Evolutionary conservation across 73 alveolate genomes (phyloP).

Genomic region (Paraurostyla sp.): DNA sequence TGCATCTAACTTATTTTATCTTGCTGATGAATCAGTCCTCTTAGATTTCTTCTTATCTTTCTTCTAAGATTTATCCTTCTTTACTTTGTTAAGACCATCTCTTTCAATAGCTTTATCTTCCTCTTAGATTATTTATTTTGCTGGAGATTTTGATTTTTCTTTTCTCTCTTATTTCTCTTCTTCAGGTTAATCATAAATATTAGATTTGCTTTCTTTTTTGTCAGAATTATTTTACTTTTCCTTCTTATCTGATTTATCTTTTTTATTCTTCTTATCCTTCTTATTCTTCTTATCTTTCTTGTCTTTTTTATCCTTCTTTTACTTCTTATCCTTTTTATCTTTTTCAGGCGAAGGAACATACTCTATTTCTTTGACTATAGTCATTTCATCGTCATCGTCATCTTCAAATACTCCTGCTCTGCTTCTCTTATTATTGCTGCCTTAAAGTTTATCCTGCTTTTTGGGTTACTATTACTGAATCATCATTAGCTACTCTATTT

Average conservation of each 20-base stretch:
- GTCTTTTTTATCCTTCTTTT: constrained; percentile 38
- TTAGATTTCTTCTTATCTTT: not conserved
- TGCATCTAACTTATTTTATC: not conserved
- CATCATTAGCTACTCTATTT: constrained; percentile 3
- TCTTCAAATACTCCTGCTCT: constrained; percentile 59
- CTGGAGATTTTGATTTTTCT: not conserved
- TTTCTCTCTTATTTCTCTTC: not conserved
- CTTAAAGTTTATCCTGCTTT: not conserved
- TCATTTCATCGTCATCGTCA: constrained; percentile 49
- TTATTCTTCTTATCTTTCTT: constrained; percentile 21
- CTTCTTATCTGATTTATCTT: not conserved
- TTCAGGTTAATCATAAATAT: not conserved
- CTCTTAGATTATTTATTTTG: too few species aligned
- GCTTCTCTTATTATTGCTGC: not conserved
- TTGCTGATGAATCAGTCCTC: not conserved
- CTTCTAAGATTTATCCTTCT: not conserved
- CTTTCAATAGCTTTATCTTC: too few species aligned
- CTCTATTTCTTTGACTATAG: constrained; percentile 51
- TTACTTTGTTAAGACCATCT: not conserved
- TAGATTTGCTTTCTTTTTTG: not conserved
- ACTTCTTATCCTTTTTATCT: not conserved
- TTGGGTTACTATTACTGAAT: not conserved
- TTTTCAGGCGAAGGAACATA: constrained; percentile 33
- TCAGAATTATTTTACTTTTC: not conserved
- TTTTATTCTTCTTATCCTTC: constrained; percentile 26